Base-by-base conservation (phyloP, 2,329 filamentous ascomycete genomes). In the Aureobasidium namibiae region DNA sequence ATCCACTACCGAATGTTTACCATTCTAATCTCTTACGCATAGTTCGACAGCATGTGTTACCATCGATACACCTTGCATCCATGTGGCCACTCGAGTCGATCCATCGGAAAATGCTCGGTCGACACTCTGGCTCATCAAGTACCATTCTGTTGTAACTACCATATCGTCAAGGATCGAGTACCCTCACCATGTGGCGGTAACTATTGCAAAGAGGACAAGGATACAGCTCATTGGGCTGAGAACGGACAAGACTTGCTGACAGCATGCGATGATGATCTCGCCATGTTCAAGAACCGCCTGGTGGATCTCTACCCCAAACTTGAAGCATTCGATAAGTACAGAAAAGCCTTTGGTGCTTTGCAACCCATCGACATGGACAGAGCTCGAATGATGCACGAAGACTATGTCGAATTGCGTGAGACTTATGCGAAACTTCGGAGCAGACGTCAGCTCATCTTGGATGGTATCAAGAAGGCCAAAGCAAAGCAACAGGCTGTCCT, bases 171-270 rank as follows among this genome's bases (percentile, higher is more conserved):
- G 11, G 11, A 11, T 3, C 2, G 11, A 5, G 33, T 42, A 7
- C 18, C 48, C 49, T 14, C 13, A n/a, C 33, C 11, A 10, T 60
- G 59, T 42, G 41, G 41, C 13, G 59, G 59, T 3, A 11, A 11
- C 13, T 48, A 41, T 24, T 60, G 59, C 49, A 60, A 49, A 33
- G 50, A 60, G 23, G 56, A 59, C n/a, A 39, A 31, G 16, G 44
- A 50, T 2, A 49, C 41, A 41, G 44, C 56, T 13, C 6, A 50
- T 34, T 46, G 41, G 54, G 18, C 44, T 3, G 56, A 59, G 45
- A 49, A 59, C 16, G 56, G 44, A 26, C 3, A 3, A 9, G 8
- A 23, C 11, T n/a, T 42, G 26, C 16, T 59, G 13, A n/a, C 10
- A 21, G 54, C 31, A 16, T 57, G 54, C n/a, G 16, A 48, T 1